Evolutionary conservation across 169 alveolate species (phyloP).

Genomic region (Cryptosporidium canis): DNA sequence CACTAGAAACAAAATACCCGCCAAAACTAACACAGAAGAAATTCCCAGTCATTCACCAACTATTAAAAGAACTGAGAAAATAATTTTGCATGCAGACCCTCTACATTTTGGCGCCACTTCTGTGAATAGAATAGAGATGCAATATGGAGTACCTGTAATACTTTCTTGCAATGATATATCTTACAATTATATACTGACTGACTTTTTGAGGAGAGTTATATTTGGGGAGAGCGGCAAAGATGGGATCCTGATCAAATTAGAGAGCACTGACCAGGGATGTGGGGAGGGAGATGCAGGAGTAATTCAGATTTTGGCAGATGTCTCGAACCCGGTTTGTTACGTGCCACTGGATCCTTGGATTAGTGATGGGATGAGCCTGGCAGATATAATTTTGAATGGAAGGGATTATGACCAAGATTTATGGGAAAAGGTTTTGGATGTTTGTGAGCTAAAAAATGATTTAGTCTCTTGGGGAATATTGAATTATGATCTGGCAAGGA

Average conservation of each 20-base stretch:
- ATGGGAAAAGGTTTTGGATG: conserved; percentile 44
- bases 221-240: conserved; percentile 16
- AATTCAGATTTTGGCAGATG: neutral
- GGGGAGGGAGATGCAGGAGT: neutral
- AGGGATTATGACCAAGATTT: conserved; percentile 23
- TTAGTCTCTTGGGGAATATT: conserved; percentile 37
- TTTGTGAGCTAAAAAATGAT: conserved; percentile 54
- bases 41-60: neutral
- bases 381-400: conserved; percentile 63
- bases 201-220: neutral
- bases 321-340: conserved; percentile 28
- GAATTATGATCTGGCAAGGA: conserved; percentile 17
- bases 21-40: neutral
- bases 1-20: neutral
- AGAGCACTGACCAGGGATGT: neutral
- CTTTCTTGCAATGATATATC: conserved; percentile 30
- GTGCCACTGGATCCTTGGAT: conserved; percentile 65
- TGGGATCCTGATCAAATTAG: neutral
- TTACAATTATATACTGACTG: neutral
- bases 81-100: neutral
- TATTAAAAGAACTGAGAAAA: neutral
- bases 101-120: neutral
- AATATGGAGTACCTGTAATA: conserved; percentile 21
- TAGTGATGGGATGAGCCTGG: conserved; percentile 46
- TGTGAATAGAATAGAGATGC: neutral